A percentile compares a stretch with the other conserved stretches of the same genome.
These are phyloP conservation scores for Trichophyton equinum DNA, from an alignment of 2,329 filamentous ascomycete genomes.

Conservation along the genomic window DNA sequence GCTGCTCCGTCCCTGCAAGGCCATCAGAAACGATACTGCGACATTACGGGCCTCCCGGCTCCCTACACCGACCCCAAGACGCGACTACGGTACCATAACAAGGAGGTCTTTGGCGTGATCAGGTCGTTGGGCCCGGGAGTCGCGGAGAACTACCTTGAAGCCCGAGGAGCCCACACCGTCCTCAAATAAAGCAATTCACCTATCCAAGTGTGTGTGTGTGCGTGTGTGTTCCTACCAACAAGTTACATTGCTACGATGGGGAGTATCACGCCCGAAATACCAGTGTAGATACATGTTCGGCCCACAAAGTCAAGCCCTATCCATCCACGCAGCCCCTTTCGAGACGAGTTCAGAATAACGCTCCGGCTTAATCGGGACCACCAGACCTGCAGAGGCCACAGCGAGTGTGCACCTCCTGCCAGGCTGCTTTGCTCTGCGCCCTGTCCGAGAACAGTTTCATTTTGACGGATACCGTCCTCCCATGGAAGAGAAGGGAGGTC, in stretches of 20 bases:
- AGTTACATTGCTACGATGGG: background rate
- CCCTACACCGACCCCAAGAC: slow-evolving; percentile 94
- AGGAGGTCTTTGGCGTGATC: slow-evolving; percentile 78
- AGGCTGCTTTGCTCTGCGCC: slow-evolving; percentile 62
- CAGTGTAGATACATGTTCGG: slow-evolving; percentile 48
- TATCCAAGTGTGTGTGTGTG: no score
- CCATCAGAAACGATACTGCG: slow-evolving; percentile 81
- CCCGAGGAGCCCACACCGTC: slow-evolving; percentile 82
- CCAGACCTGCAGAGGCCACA: slow-evolving; percentile 31
- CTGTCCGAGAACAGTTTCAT: slow-evolving; percentile 20
- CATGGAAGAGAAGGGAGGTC: slow-evolving; percentile 44
- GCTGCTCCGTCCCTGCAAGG: slow-evolving; percentile 75
- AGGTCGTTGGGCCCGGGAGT: slow-evolving; percentile 67
- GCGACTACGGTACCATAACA: slow-evolving; percentile 79
- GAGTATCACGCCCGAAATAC: background rate
- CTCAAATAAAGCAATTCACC: slow-evolving; percentile 50
- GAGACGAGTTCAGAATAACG: slow-evolving; percentile 68
- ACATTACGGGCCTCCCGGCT: slow-evolving; percentile 84
- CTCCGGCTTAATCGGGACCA: slow-evolving; percentile 99
- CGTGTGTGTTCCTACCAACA: no score
- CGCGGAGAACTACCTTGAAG: slow-evolving; percentile 78
- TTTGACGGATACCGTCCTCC: slow-evolving; percentile 56
- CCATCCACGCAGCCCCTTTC: slow-evolving; percentile 77
- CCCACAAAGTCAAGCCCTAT: slow-evolving; percentile 92
- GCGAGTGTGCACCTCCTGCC: slow-evolving; percentile 12